These are phyloP conservation scores for Rhododendron mucronatum DNA, from an alignment of 148 eudicot genomes.

Conservation along the genomic window DNA sequence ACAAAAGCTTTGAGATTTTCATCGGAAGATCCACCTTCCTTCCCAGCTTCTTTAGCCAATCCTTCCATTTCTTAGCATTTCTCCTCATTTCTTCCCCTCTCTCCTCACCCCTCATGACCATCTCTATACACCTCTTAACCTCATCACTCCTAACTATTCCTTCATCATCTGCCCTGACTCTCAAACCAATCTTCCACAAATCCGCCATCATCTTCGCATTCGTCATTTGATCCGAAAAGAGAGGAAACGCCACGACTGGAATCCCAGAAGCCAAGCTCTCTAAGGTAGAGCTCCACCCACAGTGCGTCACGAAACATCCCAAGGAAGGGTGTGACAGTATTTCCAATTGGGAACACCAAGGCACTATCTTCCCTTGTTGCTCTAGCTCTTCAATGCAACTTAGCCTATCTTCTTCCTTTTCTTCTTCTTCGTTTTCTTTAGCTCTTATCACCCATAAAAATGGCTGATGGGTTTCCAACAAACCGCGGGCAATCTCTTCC, in stretches of 20 bases:
- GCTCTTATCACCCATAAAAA: slow-evolving; percentile 69
- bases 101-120: slow-evolving; percentile 27
- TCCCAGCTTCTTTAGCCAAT: slow-evolving; percentile 30
- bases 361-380: slow-evolving; percentile 28
- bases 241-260: slow-evolving; percentile 48
- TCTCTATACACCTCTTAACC: slow-evolving; percentile 38
- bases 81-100: slow-evolving; percentile 13
- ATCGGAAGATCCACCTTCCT: slow-evolving; percentile 51
- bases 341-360: slow-evolving; percentile 26
- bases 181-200: slow-evolving; percentile 42
- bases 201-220: slow-evolving; percentile 53
- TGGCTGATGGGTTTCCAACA: slow-evolving; percentile 34
- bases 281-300: slow-evolving; percentile 65
- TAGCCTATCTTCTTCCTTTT: slow-evolving; percentile 16
- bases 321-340: slow-evolving; percentile 29
- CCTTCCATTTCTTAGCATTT: slow-evolving; percentile 38
- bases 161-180: slow-evolving; percentile 26
- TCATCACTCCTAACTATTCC: slow-evolving; percentile 37
- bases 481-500: slow-evolving; percentile 47
- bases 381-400: slow-evolving; percentile 39
- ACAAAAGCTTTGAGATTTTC: slow-evolving; percentile 35
- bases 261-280: slow-evolving; percentile 49
- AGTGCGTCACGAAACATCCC: slow-evolving; percentile 37
- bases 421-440: background rate
- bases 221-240: slow-evolving; percentile 46